Percentiles rank a stretch among this genome's conserved stretches.
Conservation (phyloP, 371 early-diverging fungal genomes). For the Mortierella sp. region DNA sequence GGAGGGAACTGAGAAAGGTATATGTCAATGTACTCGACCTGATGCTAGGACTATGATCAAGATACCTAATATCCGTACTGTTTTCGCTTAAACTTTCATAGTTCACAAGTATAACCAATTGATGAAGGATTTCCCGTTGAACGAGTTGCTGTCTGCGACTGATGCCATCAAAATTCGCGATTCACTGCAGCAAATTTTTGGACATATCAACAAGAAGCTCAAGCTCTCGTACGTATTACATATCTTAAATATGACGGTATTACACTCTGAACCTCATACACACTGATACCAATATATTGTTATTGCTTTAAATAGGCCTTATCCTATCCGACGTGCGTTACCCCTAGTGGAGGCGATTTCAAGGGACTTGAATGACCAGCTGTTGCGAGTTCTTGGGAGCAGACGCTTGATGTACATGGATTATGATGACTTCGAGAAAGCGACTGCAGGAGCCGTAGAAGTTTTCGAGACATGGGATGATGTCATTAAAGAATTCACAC, state of each 20-base stretch:
- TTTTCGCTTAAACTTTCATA: conserved; percentile 15
- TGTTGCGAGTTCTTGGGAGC: conserved; percentile 88
- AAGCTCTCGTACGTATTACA: conserved; percentile 81
- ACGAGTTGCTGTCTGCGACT: conserved; percentile 94
- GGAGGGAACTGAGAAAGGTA: conserved; percentile 89
- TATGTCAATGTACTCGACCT: background rate
- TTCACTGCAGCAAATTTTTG: conserved; percentile 88
- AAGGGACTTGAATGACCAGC: conserved; percentile 92
- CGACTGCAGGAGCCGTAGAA: conserved; percentile 84
- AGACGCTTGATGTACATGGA: conserved; percentile 95
- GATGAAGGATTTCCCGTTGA: conserved; percentile 98
- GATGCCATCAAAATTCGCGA: conserved; percentile 89
- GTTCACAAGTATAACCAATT: conserved; percentile 96
- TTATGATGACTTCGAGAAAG: conserved; percentile 87
- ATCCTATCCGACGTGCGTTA: conserved; percentile 94
- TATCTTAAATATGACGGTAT: background rate
- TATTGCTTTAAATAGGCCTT: conserved; percentile 69
- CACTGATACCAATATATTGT: background rate
- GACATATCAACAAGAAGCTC: conserved; percentile 96
- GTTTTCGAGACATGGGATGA: conserved; percentile 97
- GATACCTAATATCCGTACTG: background rate
- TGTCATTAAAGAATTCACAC: conserved; percentile 93
- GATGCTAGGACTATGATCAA: background rate
- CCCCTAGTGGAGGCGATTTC: conserved; percentile 96
- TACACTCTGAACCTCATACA: background rate